These are phyloP conservation scores for Ophioceras dolichostomum DNA, from an alignment of 2,329 filamentous ascomycete genomes.

Conservation along the genomic window DNA sequence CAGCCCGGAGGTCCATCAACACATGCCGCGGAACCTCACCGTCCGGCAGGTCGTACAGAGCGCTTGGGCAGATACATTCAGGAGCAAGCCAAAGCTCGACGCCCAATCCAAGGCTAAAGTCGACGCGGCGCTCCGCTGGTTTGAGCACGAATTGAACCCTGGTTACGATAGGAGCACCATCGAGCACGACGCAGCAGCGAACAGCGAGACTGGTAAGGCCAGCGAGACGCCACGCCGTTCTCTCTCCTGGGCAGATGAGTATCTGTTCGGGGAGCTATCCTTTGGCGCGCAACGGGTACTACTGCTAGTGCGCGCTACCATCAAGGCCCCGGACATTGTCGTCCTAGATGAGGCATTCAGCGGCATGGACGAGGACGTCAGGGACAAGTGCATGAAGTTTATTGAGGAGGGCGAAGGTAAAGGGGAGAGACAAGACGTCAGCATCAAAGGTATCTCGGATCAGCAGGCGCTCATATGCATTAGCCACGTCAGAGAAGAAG, in stretches of 20 bases:
- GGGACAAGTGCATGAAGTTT: conserved; percentile 81
- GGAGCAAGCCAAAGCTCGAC: conserved; percentile 54
- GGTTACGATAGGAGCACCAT: neutral
- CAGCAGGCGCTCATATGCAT: conserved; percentile 83
- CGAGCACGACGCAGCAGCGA: neutral
- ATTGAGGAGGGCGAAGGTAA: conserved; percentile 52
- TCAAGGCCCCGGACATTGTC: conserved; percentile 71
- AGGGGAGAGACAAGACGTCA: conserved; percentile 31
- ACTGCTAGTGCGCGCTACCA: conserved; percentile 69
- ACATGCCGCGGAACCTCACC: conserved; percentile 71
- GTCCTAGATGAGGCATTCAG: conserved; percentile 83
- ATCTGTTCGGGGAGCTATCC: conserved; percentile 59
- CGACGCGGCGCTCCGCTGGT: conserved; percentile 62
- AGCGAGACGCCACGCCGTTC: too few relatives aligned
- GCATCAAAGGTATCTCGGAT: conserved; percentile 49
- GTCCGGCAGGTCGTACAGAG: conserved; percentile 68
- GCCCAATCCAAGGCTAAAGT: conserved; percentile 44
- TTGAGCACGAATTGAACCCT: conserved; percentile 65
- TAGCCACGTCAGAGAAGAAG: conserved; percentile 81
- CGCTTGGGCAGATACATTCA: conserved; percentile 83
- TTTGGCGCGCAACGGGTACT: conserved; percentile 78
- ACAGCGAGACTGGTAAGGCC: conserved; percentile 2
- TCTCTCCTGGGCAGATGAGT: conserved; percentile 52
- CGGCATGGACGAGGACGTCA: conserved; percentile 66
- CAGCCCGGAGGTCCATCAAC: conserved; percentile 84